A percentile compares a stretch with the other conserved stretches of the same genome.
Evolutionary conservation across 345 rosid genomes (phyloP).

Genomic region (Arabidopsis suecica): DNA sequence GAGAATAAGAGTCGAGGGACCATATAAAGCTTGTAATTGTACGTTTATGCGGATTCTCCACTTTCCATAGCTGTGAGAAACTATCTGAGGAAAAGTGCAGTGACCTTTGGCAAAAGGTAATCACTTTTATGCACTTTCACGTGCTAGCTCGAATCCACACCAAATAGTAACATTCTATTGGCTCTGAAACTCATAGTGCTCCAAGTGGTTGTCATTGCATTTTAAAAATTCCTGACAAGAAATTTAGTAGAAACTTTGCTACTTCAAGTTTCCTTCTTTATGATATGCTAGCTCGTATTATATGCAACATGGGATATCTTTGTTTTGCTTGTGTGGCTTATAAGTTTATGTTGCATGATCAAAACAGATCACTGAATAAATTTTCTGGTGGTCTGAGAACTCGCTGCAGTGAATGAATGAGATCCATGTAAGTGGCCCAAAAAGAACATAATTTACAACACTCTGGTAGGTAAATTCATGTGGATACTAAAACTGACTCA

Average conservation of each 20-base stretch:
- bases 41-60: constrained; percentile 41
- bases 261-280: constrained; percentile 14
- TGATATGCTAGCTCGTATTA: constrained; percentile 3
- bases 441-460: constrained; percentile 12
- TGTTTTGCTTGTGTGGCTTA: constrained; percentile 15
- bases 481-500: constrained; percentile 19
- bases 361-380: constrained; percentile 13
- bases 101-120: constrained; percentile 37
- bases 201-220: constrained; percentile 13
- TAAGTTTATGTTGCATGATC: constrained; percentile 15
- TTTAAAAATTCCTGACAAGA: constrained; percentile 1
- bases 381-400: constrained; percentile 24
- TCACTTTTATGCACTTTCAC: constrained; percentile 40
- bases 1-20: constrained; percentile 42
- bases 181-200: constrained; percentile 14
- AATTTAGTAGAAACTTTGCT: constrained; percentile 1
- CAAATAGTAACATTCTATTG: constrained; percentile 2
- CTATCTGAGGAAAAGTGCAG: constrained; percentile 32
- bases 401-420: constrained; percentile 29
- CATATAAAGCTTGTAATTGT: constrained; percentile 25
- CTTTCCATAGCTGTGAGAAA: constrained; percentile 37
- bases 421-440: constrained; percentile 18
- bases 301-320: constrained; percentile 6
- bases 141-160: constrained; percentile 25
- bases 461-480: background rate